A percentile compares a stretch with the other conserved stretches of the same genome.
Conservation (phyloP, 2,329 filamentous ascomycete species). For the Alternaria sp. region DNA sequence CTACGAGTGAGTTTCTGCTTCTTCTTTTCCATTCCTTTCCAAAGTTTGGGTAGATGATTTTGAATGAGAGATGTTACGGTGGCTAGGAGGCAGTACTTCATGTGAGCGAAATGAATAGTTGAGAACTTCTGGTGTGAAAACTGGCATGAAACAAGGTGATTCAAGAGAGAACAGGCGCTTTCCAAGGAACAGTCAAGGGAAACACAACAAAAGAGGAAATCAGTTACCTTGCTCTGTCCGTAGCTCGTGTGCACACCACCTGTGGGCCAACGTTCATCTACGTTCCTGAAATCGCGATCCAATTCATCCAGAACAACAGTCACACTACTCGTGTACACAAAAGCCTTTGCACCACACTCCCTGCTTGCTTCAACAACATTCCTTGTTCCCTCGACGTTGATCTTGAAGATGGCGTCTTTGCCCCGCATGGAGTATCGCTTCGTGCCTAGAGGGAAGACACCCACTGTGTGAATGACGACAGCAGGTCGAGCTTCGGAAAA, state of each 20-base stretch:
- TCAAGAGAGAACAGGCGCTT: background rate
- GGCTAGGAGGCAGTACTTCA: background rate
- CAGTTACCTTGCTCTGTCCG: conserved; percentile 81
- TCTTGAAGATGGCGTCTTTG: conserved; percentile 70
- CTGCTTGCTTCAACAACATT: conserved; percentile 78
- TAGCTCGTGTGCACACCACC: conserved; percentile 80
- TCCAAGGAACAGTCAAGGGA: background rate
- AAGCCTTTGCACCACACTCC: conserved; percentile 73
- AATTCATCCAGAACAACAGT: conserved; percentile 85
- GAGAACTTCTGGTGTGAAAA: background rate
- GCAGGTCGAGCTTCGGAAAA: conserved; percentile 75
- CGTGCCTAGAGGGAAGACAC: conserved; percentile 52
- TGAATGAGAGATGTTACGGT: background rate
- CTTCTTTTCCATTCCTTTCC: conserved; percentile 22
- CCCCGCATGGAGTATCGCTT: conserved; percentile 51
- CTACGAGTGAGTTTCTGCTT: conserved; percentile 23
- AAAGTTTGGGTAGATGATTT: background rate
- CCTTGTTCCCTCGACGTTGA: conserved; percentile 88
- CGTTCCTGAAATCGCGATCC: conserved; percentile 78
- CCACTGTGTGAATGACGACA: conserved; percentile 89
- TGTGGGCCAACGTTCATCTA: conserved; percentile 82
- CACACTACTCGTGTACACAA: conserved; percentile 91
- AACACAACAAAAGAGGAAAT: background rate
- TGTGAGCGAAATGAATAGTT: background rate
- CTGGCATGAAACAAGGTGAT: background rate